phyloP scores from a whole-genome alignment of 2,329 filamentous ascomycete species.

The Aspergillus transmontanensis region DNA sequence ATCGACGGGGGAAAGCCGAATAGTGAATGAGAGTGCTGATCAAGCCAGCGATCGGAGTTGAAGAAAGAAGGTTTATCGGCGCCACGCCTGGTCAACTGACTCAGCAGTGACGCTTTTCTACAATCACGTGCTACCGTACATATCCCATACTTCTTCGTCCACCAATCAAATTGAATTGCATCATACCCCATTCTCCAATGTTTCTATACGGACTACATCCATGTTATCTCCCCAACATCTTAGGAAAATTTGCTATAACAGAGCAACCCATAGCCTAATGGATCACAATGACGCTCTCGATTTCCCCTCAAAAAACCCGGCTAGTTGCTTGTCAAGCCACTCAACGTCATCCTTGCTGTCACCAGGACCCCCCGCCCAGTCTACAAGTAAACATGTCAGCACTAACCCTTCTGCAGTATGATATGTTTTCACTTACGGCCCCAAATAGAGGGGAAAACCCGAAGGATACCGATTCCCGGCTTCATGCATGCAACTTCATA shows the following conservation, averaged over 20 bases:
- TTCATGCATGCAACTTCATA: conserved; percentile 69
- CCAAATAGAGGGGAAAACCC: conserved; percentile 64
- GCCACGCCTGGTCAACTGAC: neutral
- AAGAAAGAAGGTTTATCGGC: neutral
- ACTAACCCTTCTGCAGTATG: neutral
- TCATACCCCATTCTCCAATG: neutral
- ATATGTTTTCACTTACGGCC: conserved; percentile 52
- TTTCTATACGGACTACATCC: neutral
- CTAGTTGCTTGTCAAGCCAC: conserved; percentile 69
- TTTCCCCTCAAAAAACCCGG: conserved; percentile 51
- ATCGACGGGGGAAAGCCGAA: neutral
- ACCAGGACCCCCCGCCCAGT: conserved; percentile 70
- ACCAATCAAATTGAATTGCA: neutral
- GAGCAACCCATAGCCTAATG: neutral
- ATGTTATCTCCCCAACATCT: neutral
- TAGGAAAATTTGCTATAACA: neutral
- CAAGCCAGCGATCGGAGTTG: neutral
- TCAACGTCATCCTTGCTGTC: conserved; percentile 70
- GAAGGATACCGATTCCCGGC: conserved; percentile 58
- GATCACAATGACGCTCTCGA: neutral
- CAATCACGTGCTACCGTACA: neutral
- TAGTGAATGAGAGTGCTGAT: neutral
- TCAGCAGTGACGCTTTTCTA: neutral
- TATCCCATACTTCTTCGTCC: neutral
- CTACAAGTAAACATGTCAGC: conserved; percentile 28